Conservation (phyloP, 2,329 filamentous ascomycete genomes). For the Mariannaea elegans region DNA sequence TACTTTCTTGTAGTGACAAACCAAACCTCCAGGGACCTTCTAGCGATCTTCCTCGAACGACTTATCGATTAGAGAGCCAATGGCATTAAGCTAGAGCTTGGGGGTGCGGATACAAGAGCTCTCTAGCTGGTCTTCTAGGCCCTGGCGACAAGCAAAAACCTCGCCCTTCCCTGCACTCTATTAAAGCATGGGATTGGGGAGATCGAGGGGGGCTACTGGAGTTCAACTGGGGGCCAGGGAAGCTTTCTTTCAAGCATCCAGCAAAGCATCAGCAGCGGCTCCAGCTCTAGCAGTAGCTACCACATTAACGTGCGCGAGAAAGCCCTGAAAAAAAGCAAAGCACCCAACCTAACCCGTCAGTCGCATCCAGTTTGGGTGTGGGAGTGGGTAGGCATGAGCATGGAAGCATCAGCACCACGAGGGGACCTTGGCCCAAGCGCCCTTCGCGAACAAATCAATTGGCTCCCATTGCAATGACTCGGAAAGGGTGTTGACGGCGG, state of each 20-base stretch:
- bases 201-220: constrained; percentile 16
- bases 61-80: constrained; percentile 36
- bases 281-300: constrained; percentile 14
- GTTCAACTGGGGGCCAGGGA: constrained; percentile 23
- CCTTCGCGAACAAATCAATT: constrained; percentile 40
- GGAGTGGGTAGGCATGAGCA: constrained; percentile 10
- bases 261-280: constrained; percentile 10
- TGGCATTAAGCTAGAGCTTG: constrained; percentile 34
- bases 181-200: constrained; percentile 27
- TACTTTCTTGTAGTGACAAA: constrained; percentile 17
- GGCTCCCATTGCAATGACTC: constrained; percentile 44
- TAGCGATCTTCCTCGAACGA: constrained; percentile 42
- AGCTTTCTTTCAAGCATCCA: constrained; percentile 33
- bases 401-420: constrained; percentile 35
- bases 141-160: constrained; percentile 32
- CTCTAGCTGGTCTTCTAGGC: constrained; percentile 37
- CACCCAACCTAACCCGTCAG: constrained; percentile 4
- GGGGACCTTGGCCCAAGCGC: constrained; percentile 37
- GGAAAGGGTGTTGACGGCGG: constrained; percentile 35
- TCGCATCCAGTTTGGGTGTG: background rate
- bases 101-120: constrained; percentile 38
- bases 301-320: constrained; percentile 11
- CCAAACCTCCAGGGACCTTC: constrained; percentile 28
- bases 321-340: constrained; percentile 23
- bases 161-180: constrained; percentile 26